Evolutionary conservation across 129 eudicot genomes (phyloP).

Genomic region (Helichrysum umbraculigerum): DNA sequence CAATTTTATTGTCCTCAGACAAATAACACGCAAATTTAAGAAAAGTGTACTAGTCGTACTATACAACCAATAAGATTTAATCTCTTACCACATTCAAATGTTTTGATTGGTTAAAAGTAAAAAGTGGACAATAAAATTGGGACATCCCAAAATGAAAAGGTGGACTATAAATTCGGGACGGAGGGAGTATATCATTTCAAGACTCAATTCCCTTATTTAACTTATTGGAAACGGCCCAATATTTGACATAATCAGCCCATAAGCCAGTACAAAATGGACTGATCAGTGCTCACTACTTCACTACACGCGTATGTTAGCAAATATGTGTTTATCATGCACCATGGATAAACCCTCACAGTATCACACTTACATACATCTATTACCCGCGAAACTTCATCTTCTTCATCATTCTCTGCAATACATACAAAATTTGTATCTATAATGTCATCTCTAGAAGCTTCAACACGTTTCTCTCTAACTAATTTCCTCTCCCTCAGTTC

Average conservation of each 20-base stretch:
- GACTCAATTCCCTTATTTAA: too few species aligned
- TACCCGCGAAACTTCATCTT: slow-evolving; percentile 36
- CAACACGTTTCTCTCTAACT: slow-evolving; percentile 41
- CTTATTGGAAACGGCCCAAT: background rate
- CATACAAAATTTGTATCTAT: slow-evolving; percentile 2
- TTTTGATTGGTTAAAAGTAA: too few species aligned
- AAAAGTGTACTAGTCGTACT: too few species aligned
- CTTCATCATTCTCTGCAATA: slow-evolving; percentile 11
- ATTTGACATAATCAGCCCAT: background rate
- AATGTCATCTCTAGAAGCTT: slow-evolving; percentile 42
- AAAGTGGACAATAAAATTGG: too few species aligned
- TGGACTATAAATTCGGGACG: too few species aligned
- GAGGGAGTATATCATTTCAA: too few species aligned
- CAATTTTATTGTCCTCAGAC: too few species aligned
- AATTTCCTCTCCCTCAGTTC: slow-evolving; percentile 37
- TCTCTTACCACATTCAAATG: too few species aligned
- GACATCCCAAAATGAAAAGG: too few species aligned
- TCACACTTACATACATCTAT: background rate
- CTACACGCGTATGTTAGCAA: background rate
- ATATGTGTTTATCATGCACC: background rate
- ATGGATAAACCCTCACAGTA: background rate
- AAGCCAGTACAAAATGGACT: background rate
- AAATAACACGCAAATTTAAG: too few species aligned
- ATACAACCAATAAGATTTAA: too few species aligned
- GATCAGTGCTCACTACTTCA: background rate